phyloP scores from a whole-genome alignment of 2,329 filamentous ascomycete genomes.

The Teratosphaeria epicoccoides region DNA sequence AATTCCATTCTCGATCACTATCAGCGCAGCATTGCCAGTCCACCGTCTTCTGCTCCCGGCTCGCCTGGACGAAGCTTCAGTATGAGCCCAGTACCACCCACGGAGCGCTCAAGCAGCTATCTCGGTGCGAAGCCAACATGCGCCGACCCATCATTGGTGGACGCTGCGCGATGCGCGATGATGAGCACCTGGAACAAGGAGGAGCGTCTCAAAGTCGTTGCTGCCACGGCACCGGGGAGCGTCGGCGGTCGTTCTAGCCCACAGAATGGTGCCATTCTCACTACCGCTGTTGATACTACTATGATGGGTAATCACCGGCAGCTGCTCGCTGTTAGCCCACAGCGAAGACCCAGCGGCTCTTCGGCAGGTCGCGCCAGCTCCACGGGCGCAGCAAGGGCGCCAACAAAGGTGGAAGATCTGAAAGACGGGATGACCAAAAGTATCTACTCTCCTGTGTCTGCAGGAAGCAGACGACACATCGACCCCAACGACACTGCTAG shows the following conservation, averaged over 20 bases:
- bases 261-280: slow-evolving; percentile 1
- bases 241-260: slow-evolving; percentile 58
- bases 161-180: slow-evolving; percentile 32
- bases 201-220: slow-evolving; percentile 54
- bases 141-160: slow-evolving; percentile 4
- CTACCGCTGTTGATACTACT: background rate
- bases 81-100: slow-evolving; percentile 38
- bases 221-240: slow-evolving; percentile 50
- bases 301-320: slow-evolving; percentile 14
- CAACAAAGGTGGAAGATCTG: slow-evolving; percentile 36
- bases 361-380: slow-evolving; percentile 37
- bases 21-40: slow-evolving; percentile 49
- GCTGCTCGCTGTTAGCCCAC: slow-evolving; percentile 12
- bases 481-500: slow-evolving; percentile 43
- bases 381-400: slow-evolving; percentile 25
- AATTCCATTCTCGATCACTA: slow-evolving; percentile 66
- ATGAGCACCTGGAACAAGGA: slow-evolving; percentile 72
- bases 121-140: slow-evolving; percentile 9
- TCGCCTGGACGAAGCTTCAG: slow-evolving; percentile 58
- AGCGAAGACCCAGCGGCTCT: slow-evolving; percentile 28
- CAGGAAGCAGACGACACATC: background rate
- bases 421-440: slow-evolving; percentile 35
- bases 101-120: slow-evolving; percentile 26
- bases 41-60: slow-evolving; percentile 56
- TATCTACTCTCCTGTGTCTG: slow-evolving; percentile 1